A percentile compares a stretch with the other conserved stretches of the same genome.
Conservation (phyloP, 495 filamentous ascomycete genomes). For the Annulohypoxylon stygium region DNA sequence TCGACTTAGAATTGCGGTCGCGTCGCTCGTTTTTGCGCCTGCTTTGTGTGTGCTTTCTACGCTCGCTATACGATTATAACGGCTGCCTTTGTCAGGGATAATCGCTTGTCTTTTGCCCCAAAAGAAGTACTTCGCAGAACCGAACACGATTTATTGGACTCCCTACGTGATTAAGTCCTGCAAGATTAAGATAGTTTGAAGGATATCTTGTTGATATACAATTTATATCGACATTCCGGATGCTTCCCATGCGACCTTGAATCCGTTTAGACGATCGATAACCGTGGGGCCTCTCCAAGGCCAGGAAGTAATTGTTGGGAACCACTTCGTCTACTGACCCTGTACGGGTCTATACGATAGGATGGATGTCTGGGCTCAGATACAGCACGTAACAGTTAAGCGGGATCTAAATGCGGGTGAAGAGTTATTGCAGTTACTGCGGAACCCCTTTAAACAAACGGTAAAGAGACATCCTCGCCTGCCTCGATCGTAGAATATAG, state of each 20-base stretch:
- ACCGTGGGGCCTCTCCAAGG: constrained; percentile 2
- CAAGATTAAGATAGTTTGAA: constrained; percentile 10
- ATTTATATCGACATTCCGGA: constrained; percentile 16
- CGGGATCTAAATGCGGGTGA: constrained; percentile 46
- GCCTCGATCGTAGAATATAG: constrained; percentile 3
- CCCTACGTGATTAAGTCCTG: not conserved
- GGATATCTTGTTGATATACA: not conserved
- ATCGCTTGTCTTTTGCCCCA: constrained; percentile 19
- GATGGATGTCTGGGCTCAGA: constrained; percentile 47
- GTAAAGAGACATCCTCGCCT: constrained; percentile 46
- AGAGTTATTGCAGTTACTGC: constrained; percentile 59
- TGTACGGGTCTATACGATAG: constrained; percentile 31
- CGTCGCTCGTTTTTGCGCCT: constrained; percentile 43
- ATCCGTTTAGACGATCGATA: constrained; percentile 14
- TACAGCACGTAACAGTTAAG: constrained; percentile 40
- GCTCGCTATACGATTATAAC: constrained; percentile 14
- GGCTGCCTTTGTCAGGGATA: constrained; percentile 34
- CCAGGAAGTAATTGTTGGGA: constrained; percentile 11
- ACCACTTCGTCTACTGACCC: constrained; percentile 17
- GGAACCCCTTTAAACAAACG: constrained; percentile 63
- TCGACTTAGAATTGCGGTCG: constrained; percentile 27
- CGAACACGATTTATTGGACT: constrained; percentile 2
- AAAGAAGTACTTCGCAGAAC: constrained; percentile 11
- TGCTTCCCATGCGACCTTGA: constrained; percentile 22
- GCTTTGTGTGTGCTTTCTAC: constrained; percentile 34